Percentiles rank a stretch among this genome's conserved stretches.
Conservation (phyloP, 1,284 basidiomycete species). For the Boletus semigastroideus region DNA sequence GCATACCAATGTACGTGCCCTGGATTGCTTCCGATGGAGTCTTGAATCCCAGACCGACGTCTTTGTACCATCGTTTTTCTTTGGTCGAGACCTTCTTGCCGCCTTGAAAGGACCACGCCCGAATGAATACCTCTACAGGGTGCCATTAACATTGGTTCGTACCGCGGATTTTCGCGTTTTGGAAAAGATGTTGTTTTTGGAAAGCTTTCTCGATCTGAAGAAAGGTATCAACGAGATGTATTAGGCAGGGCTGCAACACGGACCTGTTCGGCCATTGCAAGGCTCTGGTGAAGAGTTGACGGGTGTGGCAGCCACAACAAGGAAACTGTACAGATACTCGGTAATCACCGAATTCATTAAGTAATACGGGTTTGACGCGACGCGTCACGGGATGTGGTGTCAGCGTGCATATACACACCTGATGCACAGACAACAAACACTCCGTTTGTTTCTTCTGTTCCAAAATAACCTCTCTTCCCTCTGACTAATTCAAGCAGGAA, state of each 20-base stretch:
- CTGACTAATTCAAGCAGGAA: constrained; percentile 41
- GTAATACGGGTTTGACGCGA: not conserved
- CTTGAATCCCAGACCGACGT: constrained; percentile 96
- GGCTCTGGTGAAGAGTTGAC: constrained; percentile 13
- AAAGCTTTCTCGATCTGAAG: constrained; percentile 88
- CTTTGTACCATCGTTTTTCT: constrained; percentile 99
- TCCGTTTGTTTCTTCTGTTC: constrained; percentile 44
- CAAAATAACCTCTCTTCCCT: not conserved
- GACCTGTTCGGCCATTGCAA: constrained; percentile 34
- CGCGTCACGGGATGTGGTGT: constrained; percentile 5
- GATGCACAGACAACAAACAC: constrained; percentile 72
- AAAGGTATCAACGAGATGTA: not conserved
- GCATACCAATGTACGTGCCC: constrained; percentile 94
- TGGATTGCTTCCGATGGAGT: constrained; percentile 95
- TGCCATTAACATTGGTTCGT: constrained; percentile 31
- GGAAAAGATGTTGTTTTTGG: constrained; percentile 98
- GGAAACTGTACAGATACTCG: constrained; percentile 52
- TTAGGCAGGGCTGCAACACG: constrained; percentile 3
- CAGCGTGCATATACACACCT: constrained; percentile 7
- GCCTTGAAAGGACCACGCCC: constrained; percentile 41
- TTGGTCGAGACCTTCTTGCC: constrained; percentile 91
- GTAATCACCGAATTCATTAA: constrained; percentile 36
- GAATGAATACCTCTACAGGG: constrained; percentile 12
- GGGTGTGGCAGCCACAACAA: constrained; percentile 37
- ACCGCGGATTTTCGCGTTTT: constrained; percentile 95